These are phyloP conservation scores for Scedosporium minutisporum DNA, from an alignment of 2,329 filamentous ascomycete genomes.

Conservation along the genomic window DNA sequence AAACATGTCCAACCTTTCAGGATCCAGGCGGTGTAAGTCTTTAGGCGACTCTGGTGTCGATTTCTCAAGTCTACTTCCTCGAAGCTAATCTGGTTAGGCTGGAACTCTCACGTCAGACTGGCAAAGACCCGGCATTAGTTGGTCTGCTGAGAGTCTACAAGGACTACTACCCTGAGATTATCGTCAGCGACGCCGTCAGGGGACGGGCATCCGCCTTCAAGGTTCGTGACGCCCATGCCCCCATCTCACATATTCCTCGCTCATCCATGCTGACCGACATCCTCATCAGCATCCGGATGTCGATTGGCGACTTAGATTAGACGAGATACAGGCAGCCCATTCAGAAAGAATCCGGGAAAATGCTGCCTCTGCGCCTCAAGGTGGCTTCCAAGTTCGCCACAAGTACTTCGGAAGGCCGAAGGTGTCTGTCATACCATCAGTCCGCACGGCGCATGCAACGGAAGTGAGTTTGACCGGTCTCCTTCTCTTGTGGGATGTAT, in stretches of 20 bases:
- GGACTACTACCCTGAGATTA: conserved; percentile 84
- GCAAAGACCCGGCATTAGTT: conserved; percentile 64
- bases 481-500: too few relatives aligned
- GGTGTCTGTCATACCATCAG: conserved; percentile 49
- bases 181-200: conserved; percentile 58
- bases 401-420: conserved; percentile 18
- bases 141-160: conserved; percentile 76
- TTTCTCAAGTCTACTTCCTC: neutral
- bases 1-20: conserved; percentile 77
- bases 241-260: neutral
- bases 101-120: conserved; percentile 47
- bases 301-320: conserved; percentile 62
- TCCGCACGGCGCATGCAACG: conserved; percentile 65
- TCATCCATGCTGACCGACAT: neutral
- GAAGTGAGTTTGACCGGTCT: conserved; percentile 36
- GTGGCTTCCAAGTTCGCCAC: conserved; percentile 49
- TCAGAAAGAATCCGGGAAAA: conserved; percentile 34
- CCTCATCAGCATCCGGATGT: conserved; percentile 57
- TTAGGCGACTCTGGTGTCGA: too few relatives aligned
- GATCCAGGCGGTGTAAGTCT: conserved; percentile 61
- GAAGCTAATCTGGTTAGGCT: conserved; percentile 29
- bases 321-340: conserved; percentile 54
- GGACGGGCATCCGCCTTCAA: conserved; percentile 55
- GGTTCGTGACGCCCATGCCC: conserved; percentile 21
- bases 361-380: conserved; percentile 25